These are phyloP conservation scores for Aureobasidium namibiae DNA, from an alignment of 2,329 filamentous ascomycete genomes.

Conservation along the genomic window DNA sequence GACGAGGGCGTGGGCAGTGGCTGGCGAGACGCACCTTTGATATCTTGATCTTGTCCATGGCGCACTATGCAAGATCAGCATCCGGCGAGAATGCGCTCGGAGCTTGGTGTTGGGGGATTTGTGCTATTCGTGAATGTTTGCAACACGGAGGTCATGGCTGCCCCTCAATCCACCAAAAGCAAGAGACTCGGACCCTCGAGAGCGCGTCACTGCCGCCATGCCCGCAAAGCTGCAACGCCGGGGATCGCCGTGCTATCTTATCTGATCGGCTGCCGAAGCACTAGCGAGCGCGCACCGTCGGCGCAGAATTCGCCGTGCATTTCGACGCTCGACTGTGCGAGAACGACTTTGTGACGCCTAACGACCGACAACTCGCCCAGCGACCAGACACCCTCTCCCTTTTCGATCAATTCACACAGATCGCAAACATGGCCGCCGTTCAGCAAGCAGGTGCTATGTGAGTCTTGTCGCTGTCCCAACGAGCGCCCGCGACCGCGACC, in stretches of 20 bases:
- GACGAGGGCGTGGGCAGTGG: neutral
- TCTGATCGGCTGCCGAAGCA: neutral
- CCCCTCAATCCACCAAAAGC: neutral
- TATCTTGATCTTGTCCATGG: constrained; percentile 14
- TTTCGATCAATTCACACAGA: constrained; percentile 17
- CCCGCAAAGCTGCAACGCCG: too few species aligned
- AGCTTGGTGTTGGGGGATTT: neutral
- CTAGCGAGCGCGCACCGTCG: neutral
- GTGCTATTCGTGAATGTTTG: neutral
- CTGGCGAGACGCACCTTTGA: neutral
- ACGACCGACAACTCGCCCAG: constrained; percentile 2
- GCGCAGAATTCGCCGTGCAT: neutral
- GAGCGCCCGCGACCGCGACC: neutral
- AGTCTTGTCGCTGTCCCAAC: neutral
- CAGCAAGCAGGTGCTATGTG: constrained; percentile 19
- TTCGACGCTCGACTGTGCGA: neutral
- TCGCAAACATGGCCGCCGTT: constrained; percentile 31
- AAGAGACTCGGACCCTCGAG: neutral
- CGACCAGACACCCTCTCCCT: constrained; percentile 2
- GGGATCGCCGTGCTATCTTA: neutral
- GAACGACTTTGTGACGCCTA: neutral
- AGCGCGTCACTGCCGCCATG: neutral
- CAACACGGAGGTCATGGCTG: neutral
- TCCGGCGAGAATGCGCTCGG: neutral
- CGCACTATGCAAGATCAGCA: constrained; percentile 1